These are phyloP conservation scores for Hypsizygus marmoreus DNA, from an alignment of 768 basidiomycete genomes.

Conservation along the genomic window DNA sequence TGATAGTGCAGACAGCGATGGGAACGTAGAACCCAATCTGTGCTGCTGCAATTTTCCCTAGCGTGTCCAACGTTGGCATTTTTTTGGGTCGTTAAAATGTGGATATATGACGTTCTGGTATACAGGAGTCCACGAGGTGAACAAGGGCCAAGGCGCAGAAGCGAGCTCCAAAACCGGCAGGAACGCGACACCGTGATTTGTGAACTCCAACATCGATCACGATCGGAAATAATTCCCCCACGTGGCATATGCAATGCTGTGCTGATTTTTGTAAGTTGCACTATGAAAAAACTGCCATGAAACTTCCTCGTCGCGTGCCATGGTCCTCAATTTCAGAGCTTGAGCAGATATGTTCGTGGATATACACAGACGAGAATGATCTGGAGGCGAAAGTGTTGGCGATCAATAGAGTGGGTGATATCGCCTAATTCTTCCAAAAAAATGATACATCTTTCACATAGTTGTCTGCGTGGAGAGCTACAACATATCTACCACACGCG, in stretches of 20 bases:
- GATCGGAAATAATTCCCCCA: slow-evolving; percentile 6
- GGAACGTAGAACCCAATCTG: slow-evolving; percentile 64
- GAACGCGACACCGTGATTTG: slow-evolving; percentile 13
- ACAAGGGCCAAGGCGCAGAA: not conserved
- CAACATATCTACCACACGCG: slow-evolving; percentile 77
- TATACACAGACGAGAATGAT: slow-evolving; percentile 68
- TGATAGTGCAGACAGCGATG: slow-evolving; percentile 45
- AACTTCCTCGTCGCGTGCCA: slow-evolving; percentile 77
- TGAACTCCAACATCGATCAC: slow-evolving; percentile 23
- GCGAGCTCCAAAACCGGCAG: not conserved
- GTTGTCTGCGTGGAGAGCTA: slow-evolving; percentile 81
- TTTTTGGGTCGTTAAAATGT: slow-evolving; percentile 14
- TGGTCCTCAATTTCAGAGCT: slow-evolving; percentile 74
- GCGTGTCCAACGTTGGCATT: slow-evolving; percentile 44
- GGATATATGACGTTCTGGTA: slow-evolving; percentile 12
- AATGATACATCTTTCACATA: slow-evolving; percentile 27
- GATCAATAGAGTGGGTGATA: slow-evolving; percentile 59
- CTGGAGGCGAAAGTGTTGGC: slow-evolving; percentile 56
- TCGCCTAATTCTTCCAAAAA: not conserved
- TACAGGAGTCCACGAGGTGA: slow-evolving; percentile 7
- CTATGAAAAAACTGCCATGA: slow-evolving; percentile 41
- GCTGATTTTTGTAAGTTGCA: slow-evolving; percentile 13
- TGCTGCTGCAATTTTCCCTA: slow-evolving; percentile 59
- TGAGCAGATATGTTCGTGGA: slow-evolving; percentile 74
- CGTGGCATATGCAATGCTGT: slow-evolving; percentile 23